phyloP scores from a whole-genome alignment of 257 asterid species.

The Osmanthus fragrans region DNA sequence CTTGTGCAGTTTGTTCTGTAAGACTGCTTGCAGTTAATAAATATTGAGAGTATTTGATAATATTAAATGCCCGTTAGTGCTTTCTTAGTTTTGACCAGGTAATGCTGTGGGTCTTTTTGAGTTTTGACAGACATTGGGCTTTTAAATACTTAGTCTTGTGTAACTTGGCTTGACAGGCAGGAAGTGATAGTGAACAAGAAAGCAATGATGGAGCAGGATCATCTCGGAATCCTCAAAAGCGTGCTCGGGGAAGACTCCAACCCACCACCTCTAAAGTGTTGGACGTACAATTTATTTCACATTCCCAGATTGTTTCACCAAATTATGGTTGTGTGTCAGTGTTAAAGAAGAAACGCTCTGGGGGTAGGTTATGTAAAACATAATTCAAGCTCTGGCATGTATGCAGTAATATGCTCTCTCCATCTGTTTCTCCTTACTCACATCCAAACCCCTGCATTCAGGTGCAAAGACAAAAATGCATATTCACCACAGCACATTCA shows the following conservation, averaged over 20 bases:
- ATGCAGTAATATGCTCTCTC: conserved; percentile 8
- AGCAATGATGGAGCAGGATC: conserved; percentile 82
- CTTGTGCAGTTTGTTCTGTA: not conserved
- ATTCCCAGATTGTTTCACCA: conserved; percentile 50
- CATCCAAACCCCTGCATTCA: not conserved
- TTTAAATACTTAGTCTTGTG: conserved; percentile 24
- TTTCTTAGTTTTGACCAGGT: conserved; percentile 27
- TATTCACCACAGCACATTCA: not conserved
- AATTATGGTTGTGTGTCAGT: conserved; percentile 55
- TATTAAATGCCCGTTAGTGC: conserved; percentile 9
- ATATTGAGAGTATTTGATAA: conserved; percentile 1
- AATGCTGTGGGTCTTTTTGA: conserved; percentile 11
- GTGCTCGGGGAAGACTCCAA: conserved; percentile 68
- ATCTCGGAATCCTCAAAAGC: conserved; percentile 74
- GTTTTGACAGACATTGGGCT: conserved; percentile 23
- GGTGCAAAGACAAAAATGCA: not conserved
- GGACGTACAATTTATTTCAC: conserved; percentile 43
- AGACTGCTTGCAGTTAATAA: not conserved
- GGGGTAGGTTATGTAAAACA: conserved; percentile 54
- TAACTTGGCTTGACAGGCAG: conserved; percentile 58
- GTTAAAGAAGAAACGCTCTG: conserved; percentile 84
- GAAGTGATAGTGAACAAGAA: conserved; percentile 87
- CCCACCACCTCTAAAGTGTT: conserved; percentile 51
- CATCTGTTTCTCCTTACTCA: not conserved
- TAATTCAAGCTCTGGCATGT: conserved; percentile 4